Evolutionary conservation across 805 yeast genomes (phyloP), one percentile per base, ranked within the genome.

Genomic region (Myxozyma mucilagina): DNA sequence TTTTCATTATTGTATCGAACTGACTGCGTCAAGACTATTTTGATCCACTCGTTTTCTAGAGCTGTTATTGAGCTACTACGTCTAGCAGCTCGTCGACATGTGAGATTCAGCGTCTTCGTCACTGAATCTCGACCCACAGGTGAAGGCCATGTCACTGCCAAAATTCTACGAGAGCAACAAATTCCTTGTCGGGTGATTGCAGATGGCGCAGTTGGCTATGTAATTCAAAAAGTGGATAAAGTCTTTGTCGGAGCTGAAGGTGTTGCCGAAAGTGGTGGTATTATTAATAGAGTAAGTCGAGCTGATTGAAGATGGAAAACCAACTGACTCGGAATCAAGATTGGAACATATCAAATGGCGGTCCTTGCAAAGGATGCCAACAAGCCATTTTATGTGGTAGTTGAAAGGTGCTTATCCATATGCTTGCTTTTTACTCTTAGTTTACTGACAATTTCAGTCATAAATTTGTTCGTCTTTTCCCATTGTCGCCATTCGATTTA

Each of bases 171-270:
- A 68, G 81, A 80, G 52, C 80, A 82, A 18, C 93, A 89, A 14
- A 89, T 94, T 11, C 98, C 98, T 0, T 94, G 87, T 11, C 86
- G 90, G 55, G 80, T 91, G 55, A 89, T 94, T 53, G 92, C 90
- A 16, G 99, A 94, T 72, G 85, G 90, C 56, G 96, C 97, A 7
- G 97, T 93, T 13, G 98, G 98, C 0, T 90, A 86, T 68, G 90
- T 91, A 42, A 86, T 94, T 61, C 92, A 90, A 73, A 88, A 89
- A 73, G 64, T 60, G 13, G 96, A 93, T 76, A 93, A 94, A 74
- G 89, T 94, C 4, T 82, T 94, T 66, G 94, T 94, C 67, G 99
- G 99, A 57, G 99, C 99, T 0, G 99, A 94, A 75, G 99, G 99
- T 68, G 99, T 94, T 3, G 96, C 97, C 2, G 99, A 94, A 77